Base-by-base conservation (phyloP, 768 basidiomycete genomes). In the Dentipellis fragilis region DNA sequence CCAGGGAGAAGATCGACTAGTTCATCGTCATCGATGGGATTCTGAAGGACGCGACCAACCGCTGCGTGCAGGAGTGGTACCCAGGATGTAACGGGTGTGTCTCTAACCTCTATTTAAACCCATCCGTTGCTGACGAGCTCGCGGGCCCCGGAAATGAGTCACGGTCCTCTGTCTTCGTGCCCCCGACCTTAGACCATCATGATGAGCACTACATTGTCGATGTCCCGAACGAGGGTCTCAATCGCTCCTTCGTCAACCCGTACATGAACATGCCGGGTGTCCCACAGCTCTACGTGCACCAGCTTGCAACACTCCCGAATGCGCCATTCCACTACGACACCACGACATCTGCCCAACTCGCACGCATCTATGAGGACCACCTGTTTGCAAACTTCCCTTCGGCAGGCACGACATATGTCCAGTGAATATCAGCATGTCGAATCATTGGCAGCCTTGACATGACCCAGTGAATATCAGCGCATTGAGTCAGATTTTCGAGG, bases 311-410 rank as follows among this genome's bases (percentile, higher is more conserved):
- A 10, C 59, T 66, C 8, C 64, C 65, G 19, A 51, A 59, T 17
- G 60, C 58, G 12, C 64, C 69, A 22, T 70, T 70, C 64, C 69
- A 70, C 59, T 70, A 70, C 58, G 65, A 69, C 46, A 70, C 68
- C 7, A 70, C 69, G 39, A 67, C 67, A 35, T 67, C 69, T 16
- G 66, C 68, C 40, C 63, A 66, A 54, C 56, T 68, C 49, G 66
- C 69, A 17, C 59, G 66, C 14, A 64, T 61, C n/a, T 70, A 70
- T 51, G 66, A 67, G 47, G 59, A 69, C 34, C 68, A 67, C 59
- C 58, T 66, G 22, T 68, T 62, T 52, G 59, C 52, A 51, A 66
- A 64, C 54, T 70, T 67, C 57, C 68, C 69, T 10, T 63, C 3
- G 69, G 69, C 16, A 65, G 62, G 16, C 67, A 69, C 51, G 68